Percentiles rank a stretch among this genome's conserved stretches.
Conservation (phyloP, 2,329 filamentous ascomycete species). For the Penicillium sp. region DNA sequence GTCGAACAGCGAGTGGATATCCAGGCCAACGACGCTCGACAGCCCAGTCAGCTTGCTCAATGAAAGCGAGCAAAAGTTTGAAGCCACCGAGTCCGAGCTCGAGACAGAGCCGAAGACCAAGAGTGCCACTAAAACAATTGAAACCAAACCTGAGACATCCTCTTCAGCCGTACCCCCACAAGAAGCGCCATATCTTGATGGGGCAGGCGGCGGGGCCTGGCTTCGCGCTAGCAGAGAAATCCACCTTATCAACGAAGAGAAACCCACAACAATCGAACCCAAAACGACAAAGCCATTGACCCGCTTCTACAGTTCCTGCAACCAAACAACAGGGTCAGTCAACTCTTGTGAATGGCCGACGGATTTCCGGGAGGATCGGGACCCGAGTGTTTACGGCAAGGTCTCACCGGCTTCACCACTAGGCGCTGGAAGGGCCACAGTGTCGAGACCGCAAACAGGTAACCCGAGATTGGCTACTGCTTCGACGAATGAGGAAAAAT, state of each 20-base stretch:
- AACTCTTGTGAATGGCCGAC: conserved; percentile 6
- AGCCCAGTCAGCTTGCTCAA: conserved; percentile 1
- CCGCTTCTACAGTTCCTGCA: conserved; percentile 22
- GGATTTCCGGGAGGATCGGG: conserved; percentile 3
- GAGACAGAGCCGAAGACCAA: background rate
- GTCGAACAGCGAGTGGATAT: conserved; percentile 3
- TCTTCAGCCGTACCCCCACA: background rate
- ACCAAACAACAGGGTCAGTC: background rate
- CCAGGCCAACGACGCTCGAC: background rate
- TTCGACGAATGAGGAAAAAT: background rate
- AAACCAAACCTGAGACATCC: background rate
- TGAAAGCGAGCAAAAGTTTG: background rate
- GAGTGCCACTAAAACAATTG: background rate
- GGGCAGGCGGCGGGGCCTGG: conserved; percentile 14
- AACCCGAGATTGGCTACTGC: background rate
- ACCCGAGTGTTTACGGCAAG: conserved; percentile 3
- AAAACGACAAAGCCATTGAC: background rate
- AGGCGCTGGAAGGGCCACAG: background rate
- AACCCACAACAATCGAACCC: background rate
- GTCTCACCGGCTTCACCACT: conserved; percentile 2
- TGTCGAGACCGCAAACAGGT: background rate
- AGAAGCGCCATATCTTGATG: conserved; percentile 5
- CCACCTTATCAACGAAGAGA: background rate
- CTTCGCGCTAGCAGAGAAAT: conserved; percentile 12
- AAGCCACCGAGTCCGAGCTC: background rate